Evolutionary conservation across 129 eudicot genomes (phyloP).

Genomic region (sunflower (Helianthus annuus)): DNA sequence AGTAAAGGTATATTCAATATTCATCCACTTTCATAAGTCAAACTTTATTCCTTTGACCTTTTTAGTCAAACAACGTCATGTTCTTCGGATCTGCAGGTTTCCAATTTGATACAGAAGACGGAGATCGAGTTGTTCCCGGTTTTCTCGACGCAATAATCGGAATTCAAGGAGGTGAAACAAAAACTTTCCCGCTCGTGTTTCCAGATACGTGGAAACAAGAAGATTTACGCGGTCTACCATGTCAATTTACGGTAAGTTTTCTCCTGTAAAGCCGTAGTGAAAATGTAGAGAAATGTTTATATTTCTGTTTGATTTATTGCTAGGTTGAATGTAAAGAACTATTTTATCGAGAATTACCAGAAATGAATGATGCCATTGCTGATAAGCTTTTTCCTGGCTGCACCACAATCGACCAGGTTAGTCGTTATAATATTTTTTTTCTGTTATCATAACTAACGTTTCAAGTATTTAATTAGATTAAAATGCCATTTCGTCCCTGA

Average conservation of each 20-base stretch:
- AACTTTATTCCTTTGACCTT: slow-evolving; percentile 3
- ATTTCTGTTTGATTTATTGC: slow-evolving; percentile 5
- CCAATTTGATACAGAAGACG: slow-evolving; percentile 95
- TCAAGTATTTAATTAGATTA: neutral
- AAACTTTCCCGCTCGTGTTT: slow-evolving; percentile 75
- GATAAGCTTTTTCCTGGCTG: slow-evolving; percentile 85
- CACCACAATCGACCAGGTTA: slow-evolving; percentile 76
- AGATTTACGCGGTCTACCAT: slow-evolving; percentile 85
- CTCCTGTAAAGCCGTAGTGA: neutral
- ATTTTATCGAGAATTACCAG: slow-evolving; percentile 87
- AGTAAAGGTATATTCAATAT: slow-evolving; percentile 62
- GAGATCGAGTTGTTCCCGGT: slow-evolving; percentile 82
- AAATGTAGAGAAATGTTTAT: neutral
- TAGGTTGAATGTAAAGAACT: slow-evolving; percentile 97
- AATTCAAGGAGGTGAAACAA: slow-evolving; percentile 85
- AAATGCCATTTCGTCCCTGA: too few species aligned
- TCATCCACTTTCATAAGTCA: slow-evolving; percentile 12
- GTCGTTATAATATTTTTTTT: neutral
- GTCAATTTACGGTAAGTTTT: slow-evolving; percentile 83
- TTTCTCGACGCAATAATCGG: slow-evolving; percentile 82
- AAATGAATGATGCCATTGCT: slow-evolving; percentile 73
- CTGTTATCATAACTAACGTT: neutral
- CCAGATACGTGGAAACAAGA: slow-evolving; percentile 98
- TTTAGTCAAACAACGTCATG: neutral
- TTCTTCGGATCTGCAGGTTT: slow-evolving; percentile 57